Evolutionary conservation across 2,329 filamentous ascomycete species (phyloP), one percentile per base, ranked within the genome.

Genomic region (Penicillium sp.): DNA sequence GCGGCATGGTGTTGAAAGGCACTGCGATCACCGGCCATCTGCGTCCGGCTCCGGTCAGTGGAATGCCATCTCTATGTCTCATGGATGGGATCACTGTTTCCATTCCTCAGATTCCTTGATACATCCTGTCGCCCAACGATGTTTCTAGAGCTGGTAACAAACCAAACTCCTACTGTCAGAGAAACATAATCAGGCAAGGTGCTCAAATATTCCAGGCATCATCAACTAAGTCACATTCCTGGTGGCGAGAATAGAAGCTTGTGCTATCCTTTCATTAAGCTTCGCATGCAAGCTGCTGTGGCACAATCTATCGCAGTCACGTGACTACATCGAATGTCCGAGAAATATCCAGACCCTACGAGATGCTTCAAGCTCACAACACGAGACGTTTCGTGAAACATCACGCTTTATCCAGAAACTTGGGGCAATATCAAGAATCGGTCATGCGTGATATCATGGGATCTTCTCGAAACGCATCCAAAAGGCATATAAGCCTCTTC

Each of bases 261-360:
- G 30, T 13, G 38, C 17, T 41, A 29, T 15, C 11, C 9, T 41
- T 56, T 30, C 21, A 7, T n/a, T 5, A 2, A 29, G 13, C 13
- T 30, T 38, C 26, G 19, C 29, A 47, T 23, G 4, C 29, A 29
- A 19, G 7, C 50, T 48, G 30, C 31, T 31, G 31, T 49, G 44
- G 23, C 21, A 21, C 38, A n/a, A 21, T 19, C 50, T 46, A 13
- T 41, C 31, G 11, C 26, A 3, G 44, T 56, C 69, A 71, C 69
- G 69, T 73, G 70, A 68, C n/a, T 4, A 7, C 1, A 47, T 69
- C 31, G 70, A 70, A 72, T 17, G 48, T 35, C 54, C 68, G 60
- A 67, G 71, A 72, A 72, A 44, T 52, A 44, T 65, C 67, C 38
- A 65, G 62, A 53, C 7, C 47, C 11, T 21, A 31, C 64, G 11